phyloP scores from a whole-genome alignment of 805 yeast genomes.

The Maudiozyma barnettii region DNA sequence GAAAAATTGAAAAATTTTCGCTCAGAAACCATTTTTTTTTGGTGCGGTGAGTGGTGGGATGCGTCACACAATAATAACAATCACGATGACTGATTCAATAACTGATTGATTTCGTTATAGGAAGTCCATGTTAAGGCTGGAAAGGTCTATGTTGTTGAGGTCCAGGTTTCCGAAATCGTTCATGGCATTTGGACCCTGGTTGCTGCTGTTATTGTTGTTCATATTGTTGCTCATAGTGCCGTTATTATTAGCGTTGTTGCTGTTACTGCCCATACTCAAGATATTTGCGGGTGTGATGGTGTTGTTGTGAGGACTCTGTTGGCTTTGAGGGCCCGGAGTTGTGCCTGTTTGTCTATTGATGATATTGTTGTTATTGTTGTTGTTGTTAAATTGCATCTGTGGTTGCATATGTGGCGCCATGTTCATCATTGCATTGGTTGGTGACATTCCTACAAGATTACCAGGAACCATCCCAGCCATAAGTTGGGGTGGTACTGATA shows the following conservation, averaged over 20 bases:
- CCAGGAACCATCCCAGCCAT: background rate
- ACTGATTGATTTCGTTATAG: conserved; percentile 5
- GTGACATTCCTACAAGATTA: background rate
- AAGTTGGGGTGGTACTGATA: background rate
- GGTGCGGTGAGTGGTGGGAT: no score
- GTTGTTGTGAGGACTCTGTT: conserved; percentile 1
- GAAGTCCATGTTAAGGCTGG: conserved; percentile 26
- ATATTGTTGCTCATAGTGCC: background rate
- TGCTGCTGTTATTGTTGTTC: conserved; percentile 6
- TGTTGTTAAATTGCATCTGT: background rate
- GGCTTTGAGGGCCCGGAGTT: background rate
- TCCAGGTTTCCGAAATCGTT: conserved; percentile 15
- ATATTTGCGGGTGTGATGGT: conserved; percentile 11
- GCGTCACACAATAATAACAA: no score
- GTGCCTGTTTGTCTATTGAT: background rate
- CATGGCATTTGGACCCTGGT: background rate
- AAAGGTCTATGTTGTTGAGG: conserved; percentile 23
- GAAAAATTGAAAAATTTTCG: background rate
- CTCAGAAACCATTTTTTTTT: background rate
- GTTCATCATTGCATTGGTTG: background rate
- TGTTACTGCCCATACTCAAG: conserved; percentile 13
- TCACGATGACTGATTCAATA: background rate
- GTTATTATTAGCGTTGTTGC: conserved; percentile 5
- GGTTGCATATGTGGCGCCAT: background rate
- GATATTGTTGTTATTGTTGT: background rate